phyloP scores from a whole-genome alignment of 2,329 filamentous ascomycete species.

The Cladosporium velox region DNA sequence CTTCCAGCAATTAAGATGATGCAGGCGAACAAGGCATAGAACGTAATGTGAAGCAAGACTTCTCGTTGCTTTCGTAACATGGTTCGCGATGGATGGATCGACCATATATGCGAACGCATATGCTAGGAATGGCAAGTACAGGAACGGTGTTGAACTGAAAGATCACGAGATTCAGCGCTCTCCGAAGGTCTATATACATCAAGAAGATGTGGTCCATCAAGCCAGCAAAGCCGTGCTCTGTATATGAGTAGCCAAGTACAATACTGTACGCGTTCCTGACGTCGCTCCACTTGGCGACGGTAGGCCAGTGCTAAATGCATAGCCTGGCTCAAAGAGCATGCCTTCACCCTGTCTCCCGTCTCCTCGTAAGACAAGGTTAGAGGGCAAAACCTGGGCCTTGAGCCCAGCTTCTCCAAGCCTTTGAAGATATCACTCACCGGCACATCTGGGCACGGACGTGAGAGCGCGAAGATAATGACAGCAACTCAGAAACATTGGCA shows the following conservation, averaged over 20 bases:
- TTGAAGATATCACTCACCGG: background rate
- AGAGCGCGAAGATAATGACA: background rate
- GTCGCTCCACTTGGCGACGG: background rate
- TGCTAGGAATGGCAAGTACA: background rate
- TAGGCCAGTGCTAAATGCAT: background rate
- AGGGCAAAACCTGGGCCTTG: background rate
- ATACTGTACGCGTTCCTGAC: background rate
- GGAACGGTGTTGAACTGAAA: background rate
- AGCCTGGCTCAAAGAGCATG: background rate
- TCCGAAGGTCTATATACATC: background rate
- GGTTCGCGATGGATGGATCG: background rate
- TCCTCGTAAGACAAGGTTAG: background rate
- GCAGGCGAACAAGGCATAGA: constrained; percentile 4
- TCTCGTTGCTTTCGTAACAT: constrained; percentile 1
- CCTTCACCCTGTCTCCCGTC: background rate
- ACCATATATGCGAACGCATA: background rate
- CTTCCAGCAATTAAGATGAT: background rate
- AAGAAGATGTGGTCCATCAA: background rate
- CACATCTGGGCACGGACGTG: background rate
- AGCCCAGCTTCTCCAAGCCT: background rate
- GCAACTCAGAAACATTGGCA: background rate
- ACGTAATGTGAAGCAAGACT: background rate
- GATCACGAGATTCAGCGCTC: background rate
- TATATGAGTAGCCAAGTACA: background rate
- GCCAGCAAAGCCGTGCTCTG: background rate